phyloP scores from a whole-genome alignment of 2,329 filamentous ascomycete genomes.

The Monilinia polystroma region DNA sequence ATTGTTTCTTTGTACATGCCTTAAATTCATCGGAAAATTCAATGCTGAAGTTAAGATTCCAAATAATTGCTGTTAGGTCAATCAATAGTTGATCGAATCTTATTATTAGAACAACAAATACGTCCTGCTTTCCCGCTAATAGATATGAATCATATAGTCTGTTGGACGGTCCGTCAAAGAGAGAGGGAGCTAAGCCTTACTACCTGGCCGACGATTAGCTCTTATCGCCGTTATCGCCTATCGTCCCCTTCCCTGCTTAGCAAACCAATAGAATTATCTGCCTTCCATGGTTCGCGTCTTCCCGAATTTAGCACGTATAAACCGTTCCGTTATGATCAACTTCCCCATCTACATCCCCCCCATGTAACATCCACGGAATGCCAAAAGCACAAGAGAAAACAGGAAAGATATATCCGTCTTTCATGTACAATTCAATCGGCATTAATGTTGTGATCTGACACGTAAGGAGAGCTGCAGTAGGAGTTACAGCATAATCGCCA shows the following conservation, averaged over 20 bases:
- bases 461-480: slow-evolving; percentile 14
- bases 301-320: neutral
- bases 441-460: slow-evolving; percentile 22
- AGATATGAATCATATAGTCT: too few species aligned
- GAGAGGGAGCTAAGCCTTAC: too few species aligned
- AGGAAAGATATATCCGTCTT: slow-evolving; percentile 5
- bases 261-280: neutral
- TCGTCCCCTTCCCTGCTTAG: neutral
- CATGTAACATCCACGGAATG: slow-evolving; percentile 13
- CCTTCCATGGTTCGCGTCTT: slow-evolving; percentile 3
- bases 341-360: neutral
- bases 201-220: too few species aligned
- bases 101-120: too few species aligned
- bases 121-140: too few species aligned
- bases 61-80: too few species aligned
- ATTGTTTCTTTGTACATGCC: too few species aligned
- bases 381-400: neutral
- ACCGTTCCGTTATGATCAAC: neutral
- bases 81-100: too few species aligned
- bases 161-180: too few species aligned
- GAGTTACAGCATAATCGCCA: slow-evolving; percentile 18
- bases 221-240: slow-evolving; percentile 20
- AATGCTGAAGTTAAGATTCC: too few species aligned
- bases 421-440: slow-evolving; percentile 2
- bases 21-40: too few species aligned